Base-by-base conservation (phyloP, 352 stramenopile species). In the Blastocystis sp. region DNA sequence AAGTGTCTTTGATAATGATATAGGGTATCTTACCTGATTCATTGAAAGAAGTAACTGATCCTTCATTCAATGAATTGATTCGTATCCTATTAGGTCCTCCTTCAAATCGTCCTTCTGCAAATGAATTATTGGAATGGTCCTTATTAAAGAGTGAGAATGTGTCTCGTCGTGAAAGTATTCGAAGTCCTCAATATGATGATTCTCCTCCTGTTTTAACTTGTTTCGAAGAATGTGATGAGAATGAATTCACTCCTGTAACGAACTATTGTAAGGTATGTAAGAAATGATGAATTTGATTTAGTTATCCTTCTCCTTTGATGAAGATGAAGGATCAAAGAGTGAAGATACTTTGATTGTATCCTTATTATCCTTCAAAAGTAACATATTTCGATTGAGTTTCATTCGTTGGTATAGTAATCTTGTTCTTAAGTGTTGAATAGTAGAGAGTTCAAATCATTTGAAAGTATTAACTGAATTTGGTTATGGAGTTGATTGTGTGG, bases 41-140 rank as follows among this genome's bases (percentile, higher is more conserved):
- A 19, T 52, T 80, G 11, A 35, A 19, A 7, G 69, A 80, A 29
- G 43, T 80, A 7, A 59, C 69, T 29, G 69, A 80, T 35, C 69
- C 69, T 1, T 12, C 16, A 1, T 61, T 80, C 51, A 59, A 63
- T 29, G 35, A 58, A 5, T 32, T 80, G 12, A 80, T 80, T 46
- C 6, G 39, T 0, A 46, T 65, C 27, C 69, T 80, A 11, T 32
- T 80, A n/a, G 69, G 69, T n/a, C 9, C n/a, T 35, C 7, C 69
- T 0, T 46, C 59, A 35, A 43, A 7, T 14, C 43, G 69, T 65
- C 69, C 69, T 52, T 59, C 69, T 27, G 51, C 69, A 19, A 16
- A n/a, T 19, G 69, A 80, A 19, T 32, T 80, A 27, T 52, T 80
- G n/a, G 19, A 46, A 24, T 14, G 52, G 46, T 39, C 63, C 14